Conservation (phyloP, 495 filamentous ascomycete species). For the Cairneyella variabilis region DNA sequence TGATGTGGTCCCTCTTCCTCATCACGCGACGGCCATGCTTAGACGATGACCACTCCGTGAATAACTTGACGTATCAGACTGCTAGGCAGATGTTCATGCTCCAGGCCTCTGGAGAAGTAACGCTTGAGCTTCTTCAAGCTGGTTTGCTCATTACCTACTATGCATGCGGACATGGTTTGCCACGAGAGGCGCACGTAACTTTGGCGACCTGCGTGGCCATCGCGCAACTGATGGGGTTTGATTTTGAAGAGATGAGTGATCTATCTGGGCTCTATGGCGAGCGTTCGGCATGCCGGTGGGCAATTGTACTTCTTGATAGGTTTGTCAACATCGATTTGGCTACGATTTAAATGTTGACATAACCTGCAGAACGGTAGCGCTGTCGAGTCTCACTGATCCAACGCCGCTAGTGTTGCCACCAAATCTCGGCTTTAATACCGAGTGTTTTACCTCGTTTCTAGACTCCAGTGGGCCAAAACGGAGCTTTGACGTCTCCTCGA, state of each 20-base stretch:
- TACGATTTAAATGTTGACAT: background rate
- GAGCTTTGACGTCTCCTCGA: background rate
- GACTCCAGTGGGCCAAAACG: background rate
- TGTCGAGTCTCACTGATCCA: slow-evolving; percentile 1
- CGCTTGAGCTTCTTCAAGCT: background rate
- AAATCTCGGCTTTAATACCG: background rate
- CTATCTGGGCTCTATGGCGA: background rate
- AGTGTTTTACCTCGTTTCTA: background rate
- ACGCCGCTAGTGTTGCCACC: background rate
- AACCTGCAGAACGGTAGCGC: background rate
- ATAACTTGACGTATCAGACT: background rate
- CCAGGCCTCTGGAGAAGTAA: background rate
- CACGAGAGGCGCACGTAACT: background rate
- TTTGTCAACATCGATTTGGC: background rate
- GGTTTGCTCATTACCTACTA: background rate
- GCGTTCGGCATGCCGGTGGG: background rate
- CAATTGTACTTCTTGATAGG: background rate
- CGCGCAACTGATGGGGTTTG: background rate
- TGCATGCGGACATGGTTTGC: background rate
- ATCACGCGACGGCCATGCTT: background rate
- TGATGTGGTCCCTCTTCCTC: background rate
- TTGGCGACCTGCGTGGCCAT: background rate
- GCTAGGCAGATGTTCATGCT: background rate
- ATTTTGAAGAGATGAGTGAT: background rate
- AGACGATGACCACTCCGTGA: background rate